Base-by-base conservation (phyloP, 352 stramenopile species). In the Globisporangium takayamanum region DNA sequence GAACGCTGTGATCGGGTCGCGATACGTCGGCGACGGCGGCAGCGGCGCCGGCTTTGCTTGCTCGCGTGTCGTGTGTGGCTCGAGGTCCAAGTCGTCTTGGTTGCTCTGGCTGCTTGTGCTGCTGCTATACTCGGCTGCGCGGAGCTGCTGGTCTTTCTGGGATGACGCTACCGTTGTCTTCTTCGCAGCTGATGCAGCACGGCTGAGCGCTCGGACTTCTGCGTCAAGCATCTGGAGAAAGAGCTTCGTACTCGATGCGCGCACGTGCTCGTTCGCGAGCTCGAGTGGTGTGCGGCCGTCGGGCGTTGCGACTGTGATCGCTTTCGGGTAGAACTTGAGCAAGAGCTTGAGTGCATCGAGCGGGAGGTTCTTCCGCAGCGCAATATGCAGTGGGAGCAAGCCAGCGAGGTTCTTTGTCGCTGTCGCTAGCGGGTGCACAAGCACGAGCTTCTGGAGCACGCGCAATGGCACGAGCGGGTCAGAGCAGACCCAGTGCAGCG, bases 401-500 rank as follows among this genome's bases (percentile, higher is more conserved):
- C 82, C 82, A 10, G 72, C 76, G 50, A 85, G 68, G 53, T 84
- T 92, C 15, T 67, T 69, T 15, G 66, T 60, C 1, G 67, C 63
- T 5, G 73, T 74, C 3, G 76, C 73, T 8, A 62, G 46, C 12
- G 76, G 70, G 53, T 84, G 70, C 5, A 70, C 74, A 16, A 84
- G 65, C 46, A 87, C 71, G 8, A 92, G 63, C 15, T 70, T 68
- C n/a, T 84, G 76, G 30, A 92, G 69, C 26, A 86, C 73, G 18
- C 74, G 79, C 57, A 84, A 63, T 42, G 82, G 75, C 47, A 91
- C 83, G 58, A 81, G 69, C 37, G 70, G 76, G 51, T 88, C 84
- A 0, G 82, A 92, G 68, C 84, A 94, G 45, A 80, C 75, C 84
- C 84, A 94, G 68, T 94, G 84, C 53, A 94, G 69, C 53, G 82